These are phyloP conservation scores for Podospora comata DNA, from an alignment of 495 filamentous ascomycete species.

Conservation along the genomic window DNA sequence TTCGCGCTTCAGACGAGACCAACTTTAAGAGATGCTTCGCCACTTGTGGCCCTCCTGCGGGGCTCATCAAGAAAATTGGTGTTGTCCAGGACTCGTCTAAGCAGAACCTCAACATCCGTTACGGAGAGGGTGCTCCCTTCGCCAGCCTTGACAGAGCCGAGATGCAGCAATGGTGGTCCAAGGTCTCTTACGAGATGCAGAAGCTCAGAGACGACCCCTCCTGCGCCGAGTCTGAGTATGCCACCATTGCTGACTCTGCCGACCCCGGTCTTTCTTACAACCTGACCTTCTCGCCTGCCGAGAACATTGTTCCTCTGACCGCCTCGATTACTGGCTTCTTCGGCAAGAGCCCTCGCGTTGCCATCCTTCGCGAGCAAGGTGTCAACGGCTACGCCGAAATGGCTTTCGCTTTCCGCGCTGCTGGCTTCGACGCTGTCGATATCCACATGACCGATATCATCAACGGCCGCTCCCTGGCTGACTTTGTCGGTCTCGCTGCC, in stretches of 20 bases:
- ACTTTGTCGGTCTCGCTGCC: constrained; percentile 84
- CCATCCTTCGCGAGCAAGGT: constrained; percentile 92
- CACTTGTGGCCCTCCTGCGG: constrained; percentile 80
- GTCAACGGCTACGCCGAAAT: constrained; percentile 95
- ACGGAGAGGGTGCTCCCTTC: constrained; percentile 56
- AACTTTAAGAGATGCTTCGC: constrained; percentile 89
- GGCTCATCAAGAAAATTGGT: constrained; percentile 79
- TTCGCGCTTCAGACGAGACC: constrained; percentile 76
- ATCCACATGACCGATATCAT: constrained; percentile 98
- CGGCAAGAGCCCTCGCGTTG: constrained; percentile 74
- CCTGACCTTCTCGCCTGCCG: constrained; percentile 75
- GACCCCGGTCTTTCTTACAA: constrained; percentile 87
- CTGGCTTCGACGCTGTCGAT: constrained; percentile 87
- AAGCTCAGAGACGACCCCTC: constrained; percentile 81
- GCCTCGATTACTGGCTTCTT: constrained; percentile 67
- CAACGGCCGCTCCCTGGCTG: constrained; percentile 68
- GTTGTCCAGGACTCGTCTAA: constrained; percentile 63
- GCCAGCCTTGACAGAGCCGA: constrained; percentile 64
- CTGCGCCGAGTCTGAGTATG: constrained; percentile 84
- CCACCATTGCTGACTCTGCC: constrained; percentile 66
- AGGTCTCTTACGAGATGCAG: constrained; percentile 89
- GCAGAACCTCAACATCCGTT: constrained; percentile 73
- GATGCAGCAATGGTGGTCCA: constrained; percentile 85
- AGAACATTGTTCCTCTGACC: constrained; percentile 68
- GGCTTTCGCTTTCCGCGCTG: constrained; percentile 89